Percentiles rank a stretch among this genome's conserved stretches.
Evolutionary conservation across 2,329 filamentous ascomycete genomes (phyloP).

Genomic region (Nemania abortiva): DNA sequence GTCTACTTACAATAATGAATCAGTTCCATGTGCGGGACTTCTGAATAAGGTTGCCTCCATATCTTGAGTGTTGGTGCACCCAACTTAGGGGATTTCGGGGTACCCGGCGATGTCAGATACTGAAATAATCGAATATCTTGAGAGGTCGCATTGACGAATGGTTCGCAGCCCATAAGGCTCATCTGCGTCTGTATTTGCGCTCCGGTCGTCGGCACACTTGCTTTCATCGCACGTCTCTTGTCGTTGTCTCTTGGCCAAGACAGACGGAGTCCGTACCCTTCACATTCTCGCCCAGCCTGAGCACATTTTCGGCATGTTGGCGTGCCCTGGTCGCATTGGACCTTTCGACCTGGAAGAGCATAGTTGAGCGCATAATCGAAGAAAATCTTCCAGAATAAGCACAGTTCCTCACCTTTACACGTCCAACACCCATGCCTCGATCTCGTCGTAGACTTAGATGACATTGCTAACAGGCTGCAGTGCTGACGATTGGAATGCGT

Average conservation of each 20-base stretch:
- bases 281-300: constrained; percentile 41
- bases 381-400: not conserved
- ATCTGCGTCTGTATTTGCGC: not conserved
- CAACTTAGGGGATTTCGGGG: not conserved
- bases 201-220: not conserved
- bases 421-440: constrained; percentile 43
- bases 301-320: constrained; percentile 45
- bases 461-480: not conserved
- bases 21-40: constrained; percentile 31
- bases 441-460: constrained; percentile 12
- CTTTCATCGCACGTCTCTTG: constrained; percentile 43
- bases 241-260: constrained; percentile 50
- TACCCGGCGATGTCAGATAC: constrained; percentile 14
- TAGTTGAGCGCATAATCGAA: not conserved
- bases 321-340: constrained; percentile 42
- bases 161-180: constrained; percentile 5
- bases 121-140: constrained; percentile 43
- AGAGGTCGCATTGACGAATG: constrained; percentile 44
- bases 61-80: not conserved
- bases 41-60: constrained; percentile 24
- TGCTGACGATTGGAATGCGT: not conserved
- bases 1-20: constrained; percentile 39
- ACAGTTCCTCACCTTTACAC: constrained; percentile 43
- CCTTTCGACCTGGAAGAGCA: constrained; percentile 40
- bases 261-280: constrained; percentile 47